Evolutionary conservation across 2,329 filamentous ascomycete species (phyloP).

Genomic region (Epicoccum nigrum): DNA sequence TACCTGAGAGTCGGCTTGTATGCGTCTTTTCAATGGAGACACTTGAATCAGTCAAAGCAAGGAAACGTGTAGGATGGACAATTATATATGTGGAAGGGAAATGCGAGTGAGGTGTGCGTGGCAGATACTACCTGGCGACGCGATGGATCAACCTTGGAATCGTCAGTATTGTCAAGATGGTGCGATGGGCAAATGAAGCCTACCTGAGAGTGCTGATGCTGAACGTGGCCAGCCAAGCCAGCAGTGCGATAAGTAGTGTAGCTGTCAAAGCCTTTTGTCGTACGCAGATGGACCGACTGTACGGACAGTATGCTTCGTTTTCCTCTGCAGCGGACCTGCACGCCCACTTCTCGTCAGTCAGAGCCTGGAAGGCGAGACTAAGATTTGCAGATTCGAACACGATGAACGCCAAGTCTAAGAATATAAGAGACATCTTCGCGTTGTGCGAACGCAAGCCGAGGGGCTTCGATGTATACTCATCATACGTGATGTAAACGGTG

Average conservation of each 20-base stretch:
- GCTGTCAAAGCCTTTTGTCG: conserved; percentile 75
- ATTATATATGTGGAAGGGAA: conserved; percentile 4
- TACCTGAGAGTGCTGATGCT: conserved; percentile 68
- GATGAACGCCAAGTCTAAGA: conserved; percentile 94
- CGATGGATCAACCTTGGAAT: conserved; percentile 34
- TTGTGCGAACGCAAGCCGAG: conserved; percentile 82
- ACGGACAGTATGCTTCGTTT: conserved; percentile 24
- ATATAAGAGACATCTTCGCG: conserved; percentile 86
- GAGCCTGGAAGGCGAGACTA: conserved; percentile 83
- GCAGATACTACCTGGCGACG: conserved; percentile 34
- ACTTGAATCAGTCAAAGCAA: conserved; percentile 13
- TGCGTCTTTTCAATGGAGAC: conserved; percentile 12
- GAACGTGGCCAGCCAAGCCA: conserved; percentile 92
- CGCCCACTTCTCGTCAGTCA: conserved; percentile 67
- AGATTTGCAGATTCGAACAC: conserved; percentile 96
- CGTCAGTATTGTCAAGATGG: conserved; percentile 15
- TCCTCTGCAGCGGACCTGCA: conserved; percentile 41
- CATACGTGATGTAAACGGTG: conserved; percentile 90
- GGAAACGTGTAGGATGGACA: conserved; percentile 10
- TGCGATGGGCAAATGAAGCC: conserved; percentile 2
- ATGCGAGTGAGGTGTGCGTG: neutral
- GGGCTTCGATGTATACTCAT: conserved; percentile 95
- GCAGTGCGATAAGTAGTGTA: conserved; percentile 78
- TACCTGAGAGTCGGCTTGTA: conserved; percentile 18
- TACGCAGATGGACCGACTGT: conserved; percentile 59